Percentiles rank a stretch among this genome's conserved stretches.
phyloP scores from a whole-genome alignment of 2,329 filamentous ascomycete genomes.

The Cladosporium colombiae region DNA sequence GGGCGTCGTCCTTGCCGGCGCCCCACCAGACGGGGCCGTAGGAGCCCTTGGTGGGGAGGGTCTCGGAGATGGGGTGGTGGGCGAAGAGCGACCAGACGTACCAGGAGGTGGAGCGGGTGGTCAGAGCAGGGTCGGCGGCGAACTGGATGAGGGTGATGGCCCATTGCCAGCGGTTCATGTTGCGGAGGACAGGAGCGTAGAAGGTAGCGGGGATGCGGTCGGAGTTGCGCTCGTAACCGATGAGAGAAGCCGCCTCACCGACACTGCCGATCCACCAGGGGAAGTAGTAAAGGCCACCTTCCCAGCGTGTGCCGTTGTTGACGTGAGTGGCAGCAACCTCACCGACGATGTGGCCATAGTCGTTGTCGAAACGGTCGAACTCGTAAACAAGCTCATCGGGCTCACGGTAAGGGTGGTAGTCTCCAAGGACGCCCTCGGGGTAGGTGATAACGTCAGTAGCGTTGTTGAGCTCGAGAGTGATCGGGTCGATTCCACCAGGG shows the following conservation, averaged over 20 bases:
- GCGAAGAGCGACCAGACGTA: conserved; percentile 31
- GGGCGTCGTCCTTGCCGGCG: conserved; percentile 40
- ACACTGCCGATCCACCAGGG: conserved; percentile 55
- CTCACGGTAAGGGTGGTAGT: conserved; percentile 29
- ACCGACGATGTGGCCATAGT: conserved; percentile 28
- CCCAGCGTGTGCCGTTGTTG: conserved; percentile 51
- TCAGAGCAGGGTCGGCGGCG: conserved; percentile 37
- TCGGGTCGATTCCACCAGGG: conserved; percentile 22
- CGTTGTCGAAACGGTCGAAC: conserved; percentile 46
- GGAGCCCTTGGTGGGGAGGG: conserved; percentile 39
- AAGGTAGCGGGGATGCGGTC: conserved; percentile 56
- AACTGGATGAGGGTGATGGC: conserved; percentile 41
- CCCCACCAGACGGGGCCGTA: conserved; percentile 47
- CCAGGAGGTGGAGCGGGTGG: conserved; percentile 29
- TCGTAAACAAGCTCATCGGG: conserved; percentile 24
- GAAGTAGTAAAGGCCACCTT: conserved; percentile 35
- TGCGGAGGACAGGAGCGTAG: conserved; percentile 40
- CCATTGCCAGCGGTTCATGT: conserved; percentile 30
- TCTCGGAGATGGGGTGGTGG: conserved; percentile 36
- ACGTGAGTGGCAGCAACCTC: conserved; percentile 48
- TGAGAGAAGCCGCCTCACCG: conserved; percentile 63
- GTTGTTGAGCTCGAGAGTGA: conserved; percentile 18
- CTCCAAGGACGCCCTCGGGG: conserved; percentile 24
- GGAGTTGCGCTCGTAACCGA: conserved; percentile 64
- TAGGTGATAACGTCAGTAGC: conserved; percentile 20